Evolutionary conservation across 23 red algal genomes (phyloP), one percentile per base, ranked within the genome.

Genomic region (Gracilaria gracilis): DNA sequence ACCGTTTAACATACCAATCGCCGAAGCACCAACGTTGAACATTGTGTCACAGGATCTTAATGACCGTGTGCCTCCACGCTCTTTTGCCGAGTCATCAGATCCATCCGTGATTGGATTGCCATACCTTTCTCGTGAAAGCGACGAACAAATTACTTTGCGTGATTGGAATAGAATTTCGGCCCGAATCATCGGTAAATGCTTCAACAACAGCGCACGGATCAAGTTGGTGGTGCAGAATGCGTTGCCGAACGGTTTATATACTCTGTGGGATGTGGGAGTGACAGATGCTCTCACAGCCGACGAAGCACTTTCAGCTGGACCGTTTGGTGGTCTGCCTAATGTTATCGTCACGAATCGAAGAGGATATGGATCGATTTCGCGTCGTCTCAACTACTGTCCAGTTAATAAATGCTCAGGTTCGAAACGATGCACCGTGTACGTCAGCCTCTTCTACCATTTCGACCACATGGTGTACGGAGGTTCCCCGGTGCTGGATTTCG

Each of bases 251-350:
- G 78, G 51, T 8, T 36, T 82, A 27, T 82, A 61, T 36, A 82
- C 47, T 12, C n/a, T 82, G 25, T 82, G 78, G 78, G 50, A 82
- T 59, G 78, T 82, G 13, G 78, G 78, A 21, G 78, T 82, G 4
- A 82, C 51, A 44, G 78, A 82, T 61, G 51, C 78, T 27, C 58
- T 82, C 51, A 82, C 78, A 6, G 48, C n/a, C 9, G 51, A 57
- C 32, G 78, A 82, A 61, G 46, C 78, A 11, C 53, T 82, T 31
- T 82, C 46, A 21, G 78, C 78, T 14, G 78, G 78, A 6, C 78
- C 78, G 9, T 82, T 82, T 35, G 78, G 78, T 11, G 78, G 78
- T 25, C 61, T 82, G 51, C 78, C 78, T 4, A 82, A 82, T 82
- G 78, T 82, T 20, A 53, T 82, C 35, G 53, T 61, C 25, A 82